Conservation (phyloP, 768 basidiomycete genomes). For the Sporobolomyces phaffii region DNA sequence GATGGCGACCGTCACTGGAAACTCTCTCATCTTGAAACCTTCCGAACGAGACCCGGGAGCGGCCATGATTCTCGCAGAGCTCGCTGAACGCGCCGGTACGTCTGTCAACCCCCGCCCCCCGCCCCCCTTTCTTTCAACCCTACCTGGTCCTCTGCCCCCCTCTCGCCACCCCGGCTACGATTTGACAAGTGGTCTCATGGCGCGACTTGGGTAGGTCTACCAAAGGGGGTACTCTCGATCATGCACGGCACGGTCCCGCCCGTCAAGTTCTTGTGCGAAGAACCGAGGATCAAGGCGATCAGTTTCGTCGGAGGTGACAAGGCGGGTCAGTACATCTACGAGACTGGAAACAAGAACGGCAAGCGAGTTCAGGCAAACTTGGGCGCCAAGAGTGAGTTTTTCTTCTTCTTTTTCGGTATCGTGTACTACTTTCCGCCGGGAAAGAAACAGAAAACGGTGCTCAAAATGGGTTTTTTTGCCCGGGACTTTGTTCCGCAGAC, state of each 20-base stretch:
- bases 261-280: constrained; percentile 85
- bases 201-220: constrained; percentile 45
- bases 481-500: constrained; percentile 34
- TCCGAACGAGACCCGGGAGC: constrained; percentile 96
- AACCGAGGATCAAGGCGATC: constrained; percentile 84
- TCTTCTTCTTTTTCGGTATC: background rate
- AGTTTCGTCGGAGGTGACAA: constrained; percentile 92
- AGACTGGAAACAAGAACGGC: constrained; percentile 73
- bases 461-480: too few relatives aligned
- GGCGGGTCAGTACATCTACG: constrained; percentile 89
- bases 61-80: constrained; percentile 93
- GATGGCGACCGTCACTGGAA: constrained; percentile 78
- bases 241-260: constrained; percentile 85
- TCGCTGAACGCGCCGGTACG: constrained; percentile 70
- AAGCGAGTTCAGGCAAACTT: constrained; percentile 81
- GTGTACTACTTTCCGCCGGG: too few relatives aligned
- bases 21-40: constrained; percentile 89
- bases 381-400: constrained; percentile 82
- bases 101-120: too few relatives aligned
- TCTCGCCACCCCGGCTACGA: background rate
- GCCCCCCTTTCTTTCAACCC: too few relatives aligned
- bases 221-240: constrained; percentile 75
- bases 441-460: too few relatives aligned
- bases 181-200: too few relatives aligned
- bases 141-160: constrained; percentile 42